These are phyloP conservation scores for Ramularia collo-cygni DNA, from an alignment of 2,329 filamentous ascomycete species.

Conservation along the genomic window DNA sequence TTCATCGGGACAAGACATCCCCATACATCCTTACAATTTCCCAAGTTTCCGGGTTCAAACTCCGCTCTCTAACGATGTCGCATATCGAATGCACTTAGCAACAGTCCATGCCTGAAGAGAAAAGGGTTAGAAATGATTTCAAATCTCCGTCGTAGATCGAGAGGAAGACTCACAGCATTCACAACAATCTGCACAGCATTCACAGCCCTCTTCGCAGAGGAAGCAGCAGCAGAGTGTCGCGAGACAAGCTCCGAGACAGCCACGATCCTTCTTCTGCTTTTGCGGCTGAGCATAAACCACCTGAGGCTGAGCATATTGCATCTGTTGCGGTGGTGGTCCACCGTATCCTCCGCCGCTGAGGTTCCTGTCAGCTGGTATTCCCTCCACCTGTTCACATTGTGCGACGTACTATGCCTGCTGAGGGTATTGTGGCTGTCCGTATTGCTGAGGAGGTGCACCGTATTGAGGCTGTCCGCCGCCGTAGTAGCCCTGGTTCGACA, in stretches of 20 bases:
- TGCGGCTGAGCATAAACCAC: constrained; percentile 31
- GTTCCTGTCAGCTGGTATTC: constrained; percentile 2
- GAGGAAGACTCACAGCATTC: constrained; percentile 38
- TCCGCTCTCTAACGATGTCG: no score
- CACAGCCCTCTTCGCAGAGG: constrained; percentile 57
- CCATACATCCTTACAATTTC: no score
- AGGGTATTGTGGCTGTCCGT: constrained; percentile 27
- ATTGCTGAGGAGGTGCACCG: constrained; percentile 22
- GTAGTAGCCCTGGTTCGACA: constrained; percentile 41
- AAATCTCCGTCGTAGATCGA: background rate
- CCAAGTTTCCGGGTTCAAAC: no score
- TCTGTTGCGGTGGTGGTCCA: constrained; percentile 25
- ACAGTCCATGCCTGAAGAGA: constrained; percentile 9
- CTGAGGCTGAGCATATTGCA: constrained; percentile 41
- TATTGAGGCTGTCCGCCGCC: constrained; percentile 19
- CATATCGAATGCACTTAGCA: no score
- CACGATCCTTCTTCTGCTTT: constrained; percentile 41
- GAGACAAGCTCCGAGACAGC: constrained; percentile 48
- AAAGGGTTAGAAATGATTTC: background rate
- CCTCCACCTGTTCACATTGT: background rate
- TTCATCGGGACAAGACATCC: no score
- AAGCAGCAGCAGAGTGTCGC: constrained; percentile 57
- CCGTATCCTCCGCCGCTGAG: constrained; percentile 17
- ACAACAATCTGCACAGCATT: constrained; percentile 57
- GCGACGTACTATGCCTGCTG: constrained; percentile 31